phyloP scores from a whole-genome alignment of 1,284 basidiomycete genomes.

The Coniophora puteana region DNA sequence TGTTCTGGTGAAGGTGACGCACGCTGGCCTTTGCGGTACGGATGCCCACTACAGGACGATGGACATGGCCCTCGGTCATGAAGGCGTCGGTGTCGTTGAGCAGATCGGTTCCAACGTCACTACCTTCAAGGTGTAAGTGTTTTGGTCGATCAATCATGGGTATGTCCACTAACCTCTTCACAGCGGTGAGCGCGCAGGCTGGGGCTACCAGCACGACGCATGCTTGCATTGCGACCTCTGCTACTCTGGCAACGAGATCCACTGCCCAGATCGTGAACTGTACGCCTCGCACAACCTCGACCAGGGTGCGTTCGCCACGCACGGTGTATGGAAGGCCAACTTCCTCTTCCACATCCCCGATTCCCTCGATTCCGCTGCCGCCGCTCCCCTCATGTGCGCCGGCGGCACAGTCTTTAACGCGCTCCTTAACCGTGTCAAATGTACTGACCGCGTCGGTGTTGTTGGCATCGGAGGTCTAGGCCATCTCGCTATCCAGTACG shows the following conservation, averaged over 20 bases:
- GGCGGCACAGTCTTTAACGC: constrained; percentile 33
- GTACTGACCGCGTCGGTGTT: constrained; percentile 33
- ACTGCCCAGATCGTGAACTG: constrained; percentile 21
- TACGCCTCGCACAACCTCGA: constrained; percentile 25
- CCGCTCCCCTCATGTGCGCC: constrained; percentile 36
- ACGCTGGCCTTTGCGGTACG: constrained; percentile 44
- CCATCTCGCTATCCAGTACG: constrained; percentile 35
- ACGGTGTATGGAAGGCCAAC: constrained; percentile 28
- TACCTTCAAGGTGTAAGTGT: constrained; percentile 26
- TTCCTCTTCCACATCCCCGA: constrained; percentile 32
- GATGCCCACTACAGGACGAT: constrained; percentile 36
- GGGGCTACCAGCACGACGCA: constrained; percentile 24
- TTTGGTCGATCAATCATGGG: background rate
- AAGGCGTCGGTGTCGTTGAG: constrained; percentile 29
- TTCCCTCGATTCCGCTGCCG: constrained; percentile 23
- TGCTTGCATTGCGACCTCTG: constrained; percentile 26
- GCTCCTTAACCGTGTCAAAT: constrained; percentile 17
- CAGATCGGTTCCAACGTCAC: constrained; percentile 24
- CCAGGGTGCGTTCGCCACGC: constrained; percentile 30
- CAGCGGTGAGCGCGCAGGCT: constrained; percentile 28
- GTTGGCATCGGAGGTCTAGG: constrained; percentile 35
- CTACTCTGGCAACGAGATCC: constrained; percentile 25
- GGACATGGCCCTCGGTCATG: constrained; percentile 36
- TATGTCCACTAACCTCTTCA: background rate
- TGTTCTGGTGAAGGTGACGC: constrained; percentile 26